Evolutionary conservation across 2,329 filamentous ascomycete species (phyloP).

Genomic region (Xylaria sp.): DNA sequence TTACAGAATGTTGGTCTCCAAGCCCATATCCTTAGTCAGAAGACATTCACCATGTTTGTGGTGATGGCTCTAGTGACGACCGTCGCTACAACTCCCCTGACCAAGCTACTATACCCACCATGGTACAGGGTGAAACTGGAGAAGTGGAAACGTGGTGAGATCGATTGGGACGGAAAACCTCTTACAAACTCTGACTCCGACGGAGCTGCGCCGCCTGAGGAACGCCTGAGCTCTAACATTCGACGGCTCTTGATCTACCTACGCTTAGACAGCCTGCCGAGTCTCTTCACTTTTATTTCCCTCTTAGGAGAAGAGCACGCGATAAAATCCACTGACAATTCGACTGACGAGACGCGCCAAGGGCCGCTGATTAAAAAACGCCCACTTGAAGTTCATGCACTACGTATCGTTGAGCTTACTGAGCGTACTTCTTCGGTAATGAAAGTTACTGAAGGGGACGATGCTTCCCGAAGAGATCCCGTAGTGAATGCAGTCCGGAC

Average conservation of each 20-base stretch:
- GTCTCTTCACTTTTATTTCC: constrained; percentile 81
- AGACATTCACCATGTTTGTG: constrained; percentile 81
- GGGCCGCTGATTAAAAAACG: constrained; percentile 44
- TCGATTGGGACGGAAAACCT: constrained; percentile 80
- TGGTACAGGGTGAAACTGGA: constrained; percentile 78
- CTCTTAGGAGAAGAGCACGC: constrained; percentile 66
- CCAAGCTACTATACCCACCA: constrained; percentile 70
- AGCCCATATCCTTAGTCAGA: constrained; percentile 70
- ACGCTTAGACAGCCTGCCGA: constrained; percentile 82
- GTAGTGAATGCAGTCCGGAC: constrained; percentile 91
- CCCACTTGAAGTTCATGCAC: constrained; percentile 76
- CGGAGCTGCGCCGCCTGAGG: constrained; percentile 40
- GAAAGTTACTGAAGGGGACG: constrained; percentile 84
- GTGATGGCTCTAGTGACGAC: constrained; percentile 83
- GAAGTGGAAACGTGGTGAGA: constrained; percentile 64
- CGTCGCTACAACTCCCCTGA: constrained; percentile 73
- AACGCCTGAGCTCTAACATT: constrained; percentile 50
- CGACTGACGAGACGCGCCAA: constrained; percentile 34
- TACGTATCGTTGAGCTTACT: constrained; percentile 86
- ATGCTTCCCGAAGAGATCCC: constrained; percentile 75
- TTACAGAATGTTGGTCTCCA: constrained; percentile 71
- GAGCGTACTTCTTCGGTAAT: constrained; percentile 95
- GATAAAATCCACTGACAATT: constrained; percentile 29
- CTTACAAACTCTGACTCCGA: constrained; percentile 50
- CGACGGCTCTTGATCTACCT: constrained; percentile 79